Base-by-base conservation (phyloP, 768 basidiomycete genomes). In the Leccinellum luteum region DNA sequence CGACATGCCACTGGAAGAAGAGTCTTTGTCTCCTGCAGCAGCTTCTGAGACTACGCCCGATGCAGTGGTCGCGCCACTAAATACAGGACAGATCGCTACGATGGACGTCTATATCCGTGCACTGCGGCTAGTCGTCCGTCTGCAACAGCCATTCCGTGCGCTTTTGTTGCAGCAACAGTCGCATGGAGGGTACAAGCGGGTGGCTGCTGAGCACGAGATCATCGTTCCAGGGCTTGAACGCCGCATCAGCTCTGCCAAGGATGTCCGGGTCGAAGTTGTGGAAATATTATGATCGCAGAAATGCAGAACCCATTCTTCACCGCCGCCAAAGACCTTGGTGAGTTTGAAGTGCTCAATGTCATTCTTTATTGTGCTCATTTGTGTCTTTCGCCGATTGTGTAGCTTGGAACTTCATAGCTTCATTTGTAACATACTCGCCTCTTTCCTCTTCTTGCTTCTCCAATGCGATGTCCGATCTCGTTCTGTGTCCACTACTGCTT, bases 101-200 rank as follows among this genome's bases (percentile, higher is more conserved):
- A n/a, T 21, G 31, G 54, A 50, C 4, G 35, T 19, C 14, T 43
- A 19, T 23, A 56, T 47, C 1, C 47, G n/a, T 28, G 57, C 54
- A 7, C 23, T 58, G 48, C 62, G 54, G 30, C 15, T 61, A 2
- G 2, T 62, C 17, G 56, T 45, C n/a, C 50, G 45, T 35, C 27
- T 62, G 17, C 49, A 34, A 27, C 55, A 61, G 30, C 61, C 55
- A 14, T 62, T 62, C 52, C 23, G 23, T 2, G 50, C 38, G 5
- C 19, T 61, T 7, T 38, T 60, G 44, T 54, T 59, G 12, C 41
- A 47, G 44, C 32, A 52, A 32, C 58, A 55, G 12, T 7, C 34
- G 3, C 4, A 21, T 15, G 47, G 27, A 27, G 47, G 28, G 47
- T 48, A 28, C 47, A 48, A 48, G 47, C 47, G 47, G 21, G 27